Evolutionary conservation across 257 asterid species (phyloP).

Genomic region (Handroanthus guayacan): DNA sequence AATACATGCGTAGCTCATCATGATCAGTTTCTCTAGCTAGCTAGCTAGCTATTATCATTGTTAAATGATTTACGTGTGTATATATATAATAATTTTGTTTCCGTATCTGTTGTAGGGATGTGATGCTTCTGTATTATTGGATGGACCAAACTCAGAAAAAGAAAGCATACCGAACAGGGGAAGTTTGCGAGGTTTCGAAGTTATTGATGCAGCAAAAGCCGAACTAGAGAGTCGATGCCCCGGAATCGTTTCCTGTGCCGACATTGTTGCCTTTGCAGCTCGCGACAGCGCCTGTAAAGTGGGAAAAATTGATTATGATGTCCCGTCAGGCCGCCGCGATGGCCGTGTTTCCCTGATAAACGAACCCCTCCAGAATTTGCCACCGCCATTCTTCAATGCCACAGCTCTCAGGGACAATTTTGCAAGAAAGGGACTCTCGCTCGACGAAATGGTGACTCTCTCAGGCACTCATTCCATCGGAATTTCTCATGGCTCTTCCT

Average conservation of each 20-base stretch:
- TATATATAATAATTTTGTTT: background rate
- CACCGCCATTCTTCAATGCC: slow-evolving; percentile 60
- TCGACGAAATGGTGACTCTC: slow-evolving; percentile 76
- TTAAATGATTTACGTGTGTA: background rate
- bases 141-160: slow-evolving; percentile 52
- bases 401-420: slow-evolving; percentile 48
- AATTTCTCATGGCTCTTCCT: slow-evolving; percentile 52
- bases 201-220: slow-evolving; percentile 64
- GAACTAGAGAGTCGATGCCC: slow-evolving; percentile 60
- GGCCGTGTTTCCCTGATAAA: slow-evolving; percentile 46
- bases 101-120: slow-evolving; percentile 49
- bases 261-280: slow-evolving; percentile 71
- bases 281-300: slow-evolving; percentile 57
- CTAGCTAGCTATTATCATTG: background rate
- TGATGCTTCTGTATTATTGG: slow-evolving; percentile 61
- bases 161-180: slow-evolving; percentile 51
- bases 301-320: slow-evolving; percentile 51
- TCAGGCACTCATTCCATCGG: slow-evolving; percentile 72
- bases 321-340: slow-evolving; percentile 68
- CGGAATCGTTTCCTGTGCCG: slow-evolving; percentile 60
- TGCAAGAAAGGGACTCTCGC: slow-evolving; percentile 56
- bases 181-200: slow-evolving; percentile 64
- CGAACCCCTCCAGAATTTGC: slow-evolving; percentile 51
- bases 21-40: background rate
- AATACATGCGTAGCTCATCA: slow-evolving; percentile 1